A percentile compares a stretch with the other conserved stretches of the same genome.
These are phyloP conservation scores for Arthrobotrys sinensis DNA, from an alignment of 2,329 filamentous ascomycete species.

Conservation along the genomic window DNA sequence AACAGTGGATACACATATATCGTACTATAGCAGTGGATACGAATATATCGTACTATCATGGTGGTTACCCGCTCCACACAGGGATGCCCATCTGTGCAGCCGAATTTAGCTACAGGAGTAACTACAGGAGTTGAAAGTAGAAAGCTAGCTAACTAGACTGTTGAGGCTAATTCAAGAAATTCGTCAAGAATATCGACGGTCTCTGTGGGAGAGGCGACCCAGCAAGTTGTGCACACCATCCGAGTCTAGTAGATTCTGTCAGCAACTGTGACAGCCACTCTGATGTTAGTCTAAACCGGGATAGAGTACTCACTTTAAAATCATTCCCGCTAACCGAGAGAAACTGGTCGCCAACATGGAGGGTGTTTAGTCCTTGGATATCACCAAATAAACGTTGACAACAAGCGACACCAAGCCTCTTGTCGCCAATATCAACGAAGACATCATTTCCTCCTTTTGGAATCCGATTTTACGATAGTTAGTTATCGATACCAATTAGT, in stretches of 20 bases:
- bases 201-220: conserved; percentile 94
- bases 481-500: not conserved
- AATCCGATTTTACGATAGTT: not conserved
- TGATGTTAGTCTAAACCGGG: not conserved
- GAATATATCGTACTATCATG: too few species aligned
- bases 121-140: not conserved
- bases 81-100: too few species aligned
- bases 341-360: conserved; percentile 98
- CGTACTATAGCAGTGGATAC: too few species aligned
- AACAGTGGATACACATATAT: too few species aligned
- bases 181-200: conserved; percentile 92
- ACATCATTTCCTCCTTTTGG: conserved; percentile 85
- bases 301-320: conserved; percentile 78
- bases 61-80: too few species aligned
- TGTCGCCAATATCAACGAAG: conserved; percentile 98
- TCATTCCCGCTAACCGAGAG: conserved; percentile 95
- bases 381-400: conserved; percentile 91
- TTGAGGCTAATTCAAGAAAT: conserved; percentile 73
- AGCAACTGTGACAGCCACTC: not conserved
- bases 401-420: conserved; percentile 92
- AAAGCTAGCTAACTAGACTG: not conserved
- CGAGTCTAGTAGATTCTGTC: conserved; percentile 70
- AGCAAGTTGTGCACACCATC: conserved; percentile 92
- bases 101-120: not conserved
- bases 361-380: conserved; percentile 81